phyloP scores from a whole-genome alignment of 257 asterid genomes.

The Primulina huaijiensis region DNA sequence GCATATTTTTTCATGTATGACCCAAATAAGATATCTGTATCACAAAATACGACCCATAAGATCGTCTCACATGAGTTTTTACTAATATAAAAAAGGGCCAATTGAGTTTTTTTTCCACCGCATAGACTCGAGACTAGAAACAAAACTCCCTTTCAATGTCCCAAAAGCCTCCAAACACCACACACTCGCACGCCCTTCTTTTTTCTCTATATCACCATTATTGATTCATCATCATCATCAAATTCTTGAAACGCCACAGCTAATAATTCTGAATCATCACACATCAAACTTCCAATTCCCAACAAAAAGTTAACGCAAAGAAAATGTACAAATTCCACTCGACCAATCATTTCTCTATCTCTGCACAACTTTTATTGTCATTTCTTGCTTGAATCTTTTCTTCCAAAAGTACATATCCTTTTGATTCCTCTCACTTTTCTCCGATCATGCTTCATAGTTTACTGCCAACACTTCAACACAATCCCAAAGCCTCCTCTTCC shows the following conservation, averaged over 20 bases:
- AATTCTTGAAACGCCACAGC: background rate
- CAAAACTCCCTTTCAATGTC: background rate
- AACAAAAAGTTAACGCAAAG: background rate
- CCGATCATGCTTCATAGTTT: slow-evolving; percentile 45
- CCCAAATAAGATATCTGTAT: too few relatives aligned
- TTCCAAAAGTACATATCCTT: slow-evolving; percentile 31
- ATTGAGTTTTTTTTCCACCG: background rate
- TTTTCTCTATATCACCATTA: background rate
- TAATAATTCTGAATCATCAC: background rate
- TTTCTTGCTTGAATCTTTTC: slow-evolving; percentile 33
- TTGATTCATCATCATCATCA: background rate
- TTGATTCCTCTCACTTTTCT: slow-evolving; percentile 28
- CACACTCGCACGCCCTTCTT: background rate
- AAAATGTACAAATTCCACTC: background rate
- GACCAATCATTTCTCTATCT: background rate
- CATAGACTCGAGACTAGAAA: background rate
- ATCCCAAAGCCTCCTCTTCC: slow-evolving; percentile 24
- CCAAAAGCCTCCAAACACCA: background rate
- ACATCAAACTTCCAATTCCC: background rate
- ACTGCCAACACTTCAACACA: slow-evolving; percentile 14
- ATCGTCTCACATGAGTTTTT: too few relatives aligned
- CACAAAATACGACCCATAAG: too few relatives aligned
- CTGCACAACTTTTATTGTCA: slow-evolving; percentile 30
- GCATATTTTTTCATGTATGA: too few relatives aligned
- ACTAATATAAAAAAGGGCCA: too few relatives aligned